Conservation (phyloP, 345 rosid genomes). For the Gossypium ekmanianum region DNA sequence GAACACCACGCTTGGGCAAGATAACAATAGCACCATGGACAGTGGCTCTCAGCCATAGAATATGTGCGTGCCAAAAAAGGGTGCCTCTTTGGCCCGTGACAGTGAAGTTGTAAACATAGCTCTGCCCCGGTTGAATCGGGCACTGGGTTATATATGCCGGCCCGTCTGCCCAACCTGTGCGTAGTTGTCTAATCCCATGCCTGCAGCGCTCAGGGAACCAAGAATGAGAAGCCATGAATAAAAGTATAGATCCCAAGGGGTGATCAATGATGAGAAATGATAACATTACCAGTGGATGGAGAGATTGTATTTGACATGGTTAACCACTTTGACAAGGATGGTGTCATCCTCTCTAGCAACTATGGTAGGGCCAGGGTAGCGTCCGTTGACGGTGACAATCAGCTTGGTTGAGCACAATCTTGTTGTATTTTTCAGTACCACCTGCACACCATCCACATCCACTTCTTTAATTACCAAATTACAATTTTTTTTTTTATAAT, state of each 20-base stretch:
- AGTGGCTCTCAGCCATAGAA: conserved; percentile 90
- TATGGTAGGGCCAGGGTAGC: conserved; percentile 53
- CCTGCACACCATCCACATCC: conserved; percentile 27
- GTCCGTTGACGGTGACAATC: conserved; percentile 75
- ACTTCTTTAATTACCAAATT: too few species aligned
- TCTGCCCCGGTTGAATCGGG: conserved; percentile 74
- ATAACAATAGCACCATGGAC: conserved; percentile 80
- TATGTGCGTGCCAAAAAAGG: conserved; percentile 80
- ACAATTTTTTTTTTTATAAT: too few species aligned
- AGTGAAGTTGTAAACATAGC: conserved; percentile 67
- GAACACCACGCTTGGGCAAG: conserved; percentile 74
- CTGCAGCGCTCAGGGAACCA: conserved; percentile 22
- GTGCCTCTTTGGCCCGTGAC: conserved; percentile 82
- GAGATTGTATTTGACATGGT: conserved; percentile 57
- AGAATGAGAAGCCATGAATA: neutral
- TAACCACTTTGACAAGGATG: conserved; percentile 51
- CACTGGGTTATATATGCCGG: conserved; percentile 93
- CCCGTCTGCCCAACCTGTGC: conserved; percentile 90
- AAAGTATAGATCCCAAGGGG: neutral
- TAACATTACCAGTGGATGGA: conserved; percentile 43
- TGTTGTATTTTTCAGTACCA: conserved; percentile 54
- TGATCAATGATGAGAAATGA: neutral
- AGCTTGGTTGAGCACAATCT: conserved; percentile 69
- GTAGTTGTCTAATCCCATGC: conserved; percentile 77
- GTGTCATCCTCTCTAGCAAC: conserved; percentile 63